Evolutionary conservation across 345 rosid species (phyloP), one percentile per base, ranked within the genome.

Genomic region (Boechera retrofracta): DNA sequence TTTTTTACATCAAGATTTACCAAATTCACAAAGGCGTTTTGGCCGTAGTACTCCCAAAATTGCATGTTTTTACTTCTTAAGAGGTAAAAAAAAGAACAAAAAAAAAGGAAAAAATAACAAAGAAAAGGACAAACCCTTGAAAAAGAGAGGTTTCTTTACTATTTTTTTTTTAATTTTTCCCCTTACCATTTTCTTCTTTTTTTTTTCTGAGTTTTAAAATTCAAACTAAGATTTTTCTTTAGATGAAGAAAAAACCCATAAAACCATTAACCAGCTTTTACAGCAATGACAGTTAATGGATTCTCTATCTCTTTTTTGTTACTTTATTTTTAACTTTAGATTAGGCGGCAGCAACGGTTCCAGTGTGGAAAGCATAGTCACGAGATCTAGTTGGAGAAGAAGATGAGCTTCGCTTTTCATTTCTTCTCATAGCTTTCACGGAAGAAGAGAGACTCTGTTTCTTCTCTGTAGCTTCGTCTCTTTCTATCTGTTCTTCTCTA

Each of bases 401-500:
- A 55, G 82, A 74, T 55, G 75, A 45, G 71, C 79, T 74, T 64
- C 64, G 26, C 55, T 79, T 74, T 61, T 74, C 79, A 15, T 78
- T 83, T 86, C 81, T 82, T 80, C 80, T 86, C 92, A 56, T 78
- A 79, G 71, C 86, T 85, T 77, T 86, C 80, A 89, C 82, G 15
- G 98, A 91, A 26, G 93, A 87, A 47, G 92, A 87, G 5, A 88
- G 66, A 72, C 70, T 86, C 75, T 76, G 13, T 65, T 84, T 91
- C 85, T 83, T 88, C 79, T 87, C 92, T 24, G 75, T 79, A 1
- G 86, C 82, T 72, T 86, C 91, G 64, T 93, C 94, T n/a, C 77
- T 80, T 5, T 93, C 92, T 64, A 93, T 91, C 64, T 88, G 90
- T 51, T 91, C 90, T 73, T 83, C 87, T 63, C 98, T 88, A 79